These are phyloP conservation scores for Pestalotiopsis sp. DNA, from an alignment of 2,329 filamentous ascomycete species.

Conservation along the genomic window DNA sequence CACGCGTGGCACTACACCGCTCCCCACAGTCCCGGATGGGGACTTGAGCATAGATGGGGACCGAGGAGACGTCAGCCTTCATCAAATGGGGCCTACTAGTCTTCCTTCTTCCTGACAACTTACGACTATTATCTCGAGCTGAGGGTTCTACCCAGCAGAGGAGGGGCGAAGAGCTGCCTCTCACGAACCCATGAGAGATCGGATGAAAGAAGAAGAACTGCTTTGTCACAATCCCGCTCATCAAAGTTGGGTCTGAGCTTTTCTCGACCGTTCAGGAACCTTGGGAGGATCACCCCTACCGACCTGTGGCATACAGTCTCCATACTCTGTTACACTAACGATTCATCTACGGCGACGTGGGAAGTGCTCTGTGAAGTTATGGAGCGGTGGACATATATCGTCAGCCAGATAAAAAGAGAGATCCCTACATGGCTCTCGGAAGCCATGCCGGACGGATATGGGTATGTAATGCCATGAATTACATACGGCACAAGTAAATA, in stretches of 20 bases:
- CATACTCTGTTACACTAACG: neutral
- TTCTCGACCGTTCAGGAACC: neutral
- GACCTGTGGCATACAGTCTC: neutral
- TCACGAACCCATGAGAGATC: no score
- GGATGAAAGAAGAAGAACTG: neutral
- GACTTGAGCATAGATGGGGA: neutral
- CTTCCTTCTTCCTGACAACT: neutral
- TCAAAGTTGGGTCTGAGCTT: neutral
- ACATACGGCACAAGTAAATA: no score
- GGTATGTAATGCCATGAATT: no score
- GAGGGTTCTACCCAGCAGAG: neutral
- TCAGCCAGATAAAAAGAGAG: no score
- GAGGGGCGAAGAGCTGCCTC: no score
- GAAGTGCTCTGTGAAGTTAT: no score
- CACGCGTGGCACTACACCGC: neutral
- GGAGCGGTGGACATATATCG: no score
- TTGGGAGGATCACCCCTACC: neutral
- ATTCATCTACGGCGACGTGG: neutral
- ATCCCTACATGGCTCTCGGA: no score
- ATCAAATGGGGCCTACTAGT: neutral
- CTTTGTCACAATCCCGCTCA: neutral
- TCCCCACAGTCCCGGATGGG: neutral
- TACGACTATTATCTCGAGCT: neutral
- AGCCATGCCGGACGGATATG: no score
- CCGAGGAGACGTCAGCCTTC: neutral